Evolutionary conservation across 176 grass and related monocot species (phyloP), one percentile per base, ranked within the genome.

Genomic region (Oryza punctata): DNA sequence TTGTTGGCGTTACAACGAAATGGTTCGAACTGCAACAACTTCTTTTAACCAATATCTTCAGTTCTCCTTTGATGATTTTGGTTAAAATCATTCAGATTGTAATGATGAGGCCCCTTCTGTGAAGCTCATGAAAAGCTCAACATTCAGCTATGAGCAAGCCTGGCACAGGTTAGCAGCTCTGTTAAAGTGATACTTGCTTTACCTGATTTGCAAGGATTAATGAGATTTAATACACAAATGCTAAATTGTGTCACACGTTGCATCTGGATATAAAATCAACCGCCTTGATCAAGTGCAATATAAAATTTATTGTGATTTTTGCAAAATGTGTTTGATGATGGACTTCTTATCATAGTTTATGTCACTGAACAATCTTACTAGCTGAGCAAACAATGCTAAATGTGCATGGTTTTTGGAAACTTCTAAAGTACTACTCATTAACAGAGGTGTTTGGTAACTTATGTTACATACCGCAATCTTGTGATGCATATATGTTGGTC

Each of bases 121-220:
- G 87, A 98, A 93, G 82, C 91, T 98, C 47, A 73, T 95, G 84
- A 88, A 90, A 84, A 98, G 95, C 88, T 98, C 95, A 81, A 91
- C 78, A 79, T 98, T 98, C 89, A 93, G 89, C 60, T 95, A 98
- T 80, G 95, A 98, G 81, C 95, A 98, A 91, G 92, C 95, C 61
- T 98, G 92, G 95, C 92, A 98, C 85, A 98, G 92, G 95, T 95
- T 80, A 75, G 78, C 41, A 79, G 49, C 14, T 69, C 61, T 79
- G 19, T 75, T 89, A 47, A 52, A 28, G 47, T 75, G 54, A 67
- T 35, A 38, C 35, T 50, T 70, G 35, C 75, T 52, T 50, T 73
- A 38, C 60, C 73, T 43, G 37, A 70, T 68, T 81, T 12, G 63
- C 63, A 13, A 83, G 65, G 67, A 40, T 79, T 46, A 25, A 12